Evolutionary conservation across 257 asterid genomes (phyloP), one percentile per base, ranked within the genome.

Genomic region (Lavandula angustifolia): DNA sequence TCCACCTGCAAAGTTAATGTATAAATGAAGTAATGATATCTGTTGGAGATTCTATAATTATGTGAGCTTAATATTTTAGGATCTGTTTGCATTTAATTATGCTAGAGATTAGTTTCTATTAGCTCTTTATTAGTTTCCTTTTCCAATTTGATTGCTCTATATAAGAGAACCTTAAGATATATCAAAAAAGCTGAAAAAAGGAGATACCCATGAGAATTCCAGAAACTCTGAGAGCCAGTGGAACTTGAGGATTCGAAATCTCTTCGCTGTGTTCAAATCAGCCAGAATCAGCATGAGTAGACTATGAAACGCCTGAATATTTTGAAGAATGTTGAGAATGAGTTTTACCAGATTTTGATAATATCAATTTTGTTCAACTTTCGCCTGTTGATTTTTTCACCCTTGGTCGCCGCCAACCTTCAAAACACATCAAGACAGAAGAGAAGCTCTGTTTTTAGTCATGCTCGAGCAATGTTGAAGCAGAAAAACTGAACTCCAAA

Each of bases 381-480:
- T 57, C 71, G 83, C 55, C 98, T 72, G 53, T 85, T 83, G 42
- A 92, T 75, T 76, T 85, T 92, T 35, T 86, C 84, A 69, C 89
- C 90, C 89, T 81, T 72, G 43, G 96, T 92, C 33, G 98, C 98
- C 14, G 98, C 98, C 98, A 85, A 85, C 98, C 98, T 91, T 81
- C 73, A 78, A n/a, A 14, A 53, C 17, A n/a, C n/a, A n/a, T n/a
- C n/a, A n/a, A n/a, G n/a, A n/a, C n/a, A n/a, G n/a, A n/a, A n/a
- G n/a, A n/a, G n/a, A n/a, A n/a, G n/a, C n/a, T n/a, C n/a, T n/a
- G n/a, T n/a, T n/a, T n/a, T n/a, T n/a, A n/a, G n/a, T n/a, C n/a
- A n/a, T n/a, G n/a, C n/a, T n/a, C n/a, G n/a, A n/a, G n/a, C n/a
- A n/a, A n/a, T n/a, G n/a, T n/a, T n/a, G n/a, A n/a, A n/a, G n/a